Evolutionary conservation across 129 eudicot species (phyloP), one percentile per base, ranked within the genome.

Genomic region (Scalesia atractyloides): DNA sequence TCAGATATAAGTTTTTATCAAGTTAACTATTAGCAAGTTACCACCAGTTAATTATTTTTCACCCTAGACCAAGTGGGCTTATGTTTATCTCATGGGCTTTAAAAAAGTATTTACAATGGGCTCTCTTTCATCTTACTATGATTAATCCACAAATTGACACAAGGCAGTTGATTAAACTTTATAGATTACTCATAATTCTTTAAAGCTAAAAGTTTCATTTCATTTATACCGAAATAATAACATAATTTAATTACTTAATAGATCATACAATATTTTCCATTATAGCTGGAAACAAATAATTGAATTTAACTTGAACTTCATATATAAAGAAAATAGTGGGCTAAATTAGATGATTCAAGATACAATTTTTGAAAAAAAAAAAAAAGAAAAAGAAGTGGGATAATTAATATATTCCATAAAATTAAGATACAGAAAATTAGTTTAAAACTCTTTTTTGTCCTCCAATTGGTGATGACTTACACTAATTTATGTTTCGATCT

Each of bases 341-440:
- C 10, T 53, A 53, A 69, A 7, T 36, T 18, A 17, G 73, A 34
- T 3, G 22, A 57, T 26, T 37, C 64, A 14, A 58, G 8, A 15
- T 57, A 76, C 61, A 68, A 33, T 26, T 75, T 67, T 41, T 4
- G 57, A 62, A 3, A 52, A 19, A 64, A 7, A 20, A 24, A 22
- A 46, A 43, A 52, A 37, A 63, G 15, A 11, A 26, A 24, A 61
- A 59, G 5, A 9, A 47, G 34, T 17, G 22, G 66, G 13, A 24
- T 24, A 44, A 33, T 1, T 15, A 22, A 54, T 39, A 41, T 70
- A 52, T 49, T 77, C 36, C 76, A 60, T 10, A 60, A 68, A 68
- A 60, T 60, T 4, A 69, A 36, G 15, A 57, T 11, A 54, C 10
- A 34, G 34, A 57, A 66, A 15, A 62, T 37, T 62, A 50, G 15